Evolutionary conservation across 768 basidiomycete genomes (phyloP).

Genomic region (Termitomyces sp.): DNA sequence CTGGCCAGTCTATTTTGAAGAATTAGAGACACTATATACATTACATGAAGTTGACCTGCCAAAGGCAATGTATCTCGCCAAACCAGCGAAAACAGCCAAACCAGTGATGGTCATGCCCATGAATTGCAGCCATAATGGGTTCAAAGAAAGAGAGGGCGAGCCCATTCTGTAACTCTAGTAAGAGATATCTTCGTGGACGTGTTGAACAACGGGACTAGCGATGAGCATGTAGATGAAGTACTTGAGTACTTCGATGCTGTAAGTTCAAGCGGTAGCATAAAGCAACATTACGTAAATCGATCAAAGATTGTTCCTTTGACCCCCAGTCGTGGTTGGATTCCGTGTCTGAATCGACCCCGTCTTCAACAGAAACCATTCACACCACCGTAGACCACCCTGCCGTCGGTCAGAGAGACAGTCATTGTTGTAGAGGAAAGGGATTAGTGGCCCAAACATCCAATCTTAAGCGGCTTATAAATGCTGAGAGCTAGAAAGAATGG

Average conservation of each 20-base stretch:
- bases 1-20: slow-evolving; percentile 50
- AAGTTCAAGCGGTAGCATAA: neutral
- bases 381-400: too few species aligned
- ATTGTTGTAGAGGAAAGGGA: too few species aligned
- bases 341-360: too few species aligned
- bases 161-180: slow-evolving; percentile 7
- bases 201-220: neutral
- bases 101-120: slow-evolving; percentile 27
- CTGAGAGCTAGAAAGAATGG: too few species aligned
- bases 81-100: slow-evolving; percentile 33
- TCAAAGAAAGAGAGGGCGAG: slow-evolving; percentile 19
- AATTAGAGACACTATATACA: neutral
- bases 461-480: too few species aligned
- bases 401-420: too few species aligned
- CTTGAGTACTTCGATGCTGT: neutral
- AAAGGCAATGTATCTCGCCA: slow-evolving; percentile 28
- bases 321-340: too few species aligned
- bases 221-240: neutral
- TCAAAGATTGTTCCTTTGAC: too few species aligned
- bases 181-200: neutral
- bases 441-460: too few species aligned
- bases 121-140: slow-evolving; percentile 41
- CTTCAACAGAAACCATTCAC: too few species aligned
- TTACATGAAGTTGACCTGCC: slow-evolving; percentile 10
- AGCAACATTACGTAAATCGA: slow-evolving; percentile 1